Conservation (phyloP, 768 basidiomycete species). For the Lactarius trivialis region DNA sequence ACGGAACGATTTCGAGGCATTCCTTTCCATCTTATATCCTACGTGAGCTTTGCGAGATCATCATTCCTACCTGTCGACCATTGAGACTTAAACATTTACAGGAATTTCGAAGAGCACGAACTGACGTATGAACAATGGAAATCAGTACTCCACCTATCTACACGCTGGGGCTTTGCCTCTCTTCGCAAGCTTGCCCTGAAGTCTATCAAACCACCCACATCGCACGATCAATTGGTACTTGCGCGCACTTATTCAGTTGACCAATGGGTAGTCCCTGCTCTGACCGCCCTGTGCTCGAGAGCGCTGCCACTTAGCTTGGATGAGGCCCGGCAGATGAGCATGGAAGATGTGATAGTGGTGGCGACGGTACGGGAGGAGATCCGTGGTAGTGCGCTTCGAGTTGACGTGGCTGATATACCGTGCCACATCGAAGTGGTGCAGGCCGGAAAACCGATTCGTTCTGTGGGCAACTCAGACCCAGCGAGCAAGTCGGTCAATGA, state of each 20-base stretch:
- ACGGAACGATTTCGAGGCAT: slow-evolving; percentile 17
- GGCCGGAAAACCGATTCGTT: neutral
- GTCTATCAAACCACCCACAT: neutral
- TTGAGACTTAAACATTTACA: neutral
- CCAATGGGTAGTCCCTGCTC: neutral
- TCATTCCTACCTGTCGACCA: neutral
- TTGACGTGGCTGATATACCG: neutral
- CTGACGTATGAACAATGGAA: slow-evolving; percentile 11
- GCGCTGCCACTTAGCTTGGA: neutral
- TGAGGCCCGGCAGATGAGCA: neutral
- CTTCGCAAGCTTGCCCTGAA: slow-evolving; percentile 18
- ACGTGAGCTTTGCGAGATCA: slow-evolving; percentile 4
- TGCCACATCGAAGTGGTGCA: neutral
- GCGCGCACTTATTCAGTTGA: slow-evolving; percentile 5
- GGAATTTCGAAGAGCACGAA: neutral
- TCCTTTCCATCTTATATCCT: slow-evolving; percentile 23
- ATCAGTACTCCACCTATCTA: slow-evolving; percentile 8
- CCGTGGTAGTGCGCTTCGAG: neutral
- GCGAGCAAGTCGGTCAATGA: neutral
- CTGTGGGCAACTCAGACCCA: neutral
- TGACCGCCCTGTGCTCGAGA: slow-evolving; percentile 2
- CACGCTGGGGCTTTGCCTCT: slow-evolving; percentile 11
- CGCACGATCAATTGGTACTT: slow-evolving; percentile 6
- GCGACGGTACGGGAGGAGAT: slow-evolving; percentile 2
- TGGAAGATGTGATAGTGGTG: neutral